Evolutionary conservation across 2,329 filamentous ascomycete genomes (phyloP).

Genomic region (Chrysosporium keratinophilum): DNA sequence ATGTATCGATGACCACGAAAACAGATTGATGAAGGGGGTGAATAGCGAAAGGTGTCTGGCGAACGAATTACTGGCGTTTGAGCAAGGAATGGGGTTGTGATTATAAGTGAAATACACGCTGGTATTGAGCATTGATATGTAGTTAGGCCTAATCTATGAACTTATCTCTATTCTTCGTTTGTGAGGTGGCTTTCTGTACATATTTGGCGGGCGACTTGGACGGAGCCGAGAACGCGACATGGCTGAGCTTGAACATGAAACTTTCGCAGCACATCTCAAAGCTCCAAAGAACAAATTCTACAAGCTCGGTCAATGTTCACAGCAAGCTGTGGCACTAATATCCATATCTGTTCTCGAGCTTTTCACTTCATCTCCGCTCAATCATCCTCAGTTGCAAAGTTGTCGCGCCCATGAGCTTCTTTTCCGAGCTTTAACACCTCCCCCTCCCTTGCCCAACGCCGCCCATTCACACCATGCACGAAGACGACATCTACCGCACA

Average conservation of each 20-base stretch:
- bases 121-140: not conserved
- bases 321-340: too few species aligned
- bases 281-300: too few species aligned
- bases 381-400: not conserved
- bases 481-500: conserved; percentile 82
- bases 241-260: too few species aligned
- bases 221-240: too few species aligned
- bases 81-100: conserved; percentile 6
- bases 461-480: conserved; percentile 49
- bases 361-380: too few species aligned
- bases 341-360: too few species aligned
- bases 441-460: not conserved
- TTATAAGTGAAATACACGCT: not conserved
- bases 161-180: not conserved
- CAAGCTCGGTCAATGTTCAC: too few species aligned
- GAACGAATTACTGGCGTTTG: conserved; percentile 18
- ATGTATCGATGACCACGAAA: conserved; percentile 11
- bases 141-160: not conserved
- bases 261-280: too few species aligned
- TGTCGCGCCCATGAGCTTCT: not conserved
- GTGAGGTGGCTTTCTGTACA: not conserved
- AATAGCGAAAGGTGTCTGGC: conserved; percentile 26
- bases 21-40: conserved; percentile 15
- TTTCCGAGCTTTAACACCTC: not conserved
- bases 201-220: too few species aligned